Conservation (phyloP, 495 filamentous ascomycete species). For the Penicillium dipodomyicola region DNA sequence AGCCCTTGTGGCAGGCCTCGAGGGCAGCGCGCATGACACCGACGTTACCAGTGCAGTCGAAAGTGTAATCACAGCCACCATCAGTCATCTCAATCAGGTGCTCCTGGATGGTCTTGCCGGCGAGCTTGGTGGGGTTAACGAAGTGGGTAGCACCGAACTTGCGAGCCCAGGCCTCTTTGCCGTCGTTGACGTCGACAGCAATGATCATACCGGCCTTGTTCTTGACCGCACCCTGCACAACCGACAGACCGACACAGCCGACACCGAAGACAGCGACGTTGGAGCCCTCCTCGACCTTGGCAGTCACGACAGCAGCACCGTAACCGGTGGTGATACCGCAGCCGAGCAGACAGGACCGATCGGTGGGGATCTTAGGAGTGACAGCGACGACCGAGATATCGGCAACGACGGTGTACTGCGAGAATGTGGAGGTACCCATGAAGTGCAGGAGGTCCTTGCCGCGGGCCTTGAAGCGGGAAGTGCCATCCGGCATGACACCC, state of each 20-base stretch:
- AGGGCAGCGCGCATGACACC: slow-evolving; percentile 93
- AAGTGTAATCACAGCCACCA: slow-evolving; percentile 97
- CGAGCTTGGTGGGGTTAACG: slow-evolving; percentile 84
- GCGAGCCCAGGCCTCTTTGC: slow-evolving; percentile 85
- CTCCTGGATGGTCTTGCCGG: slow-evolving; percentile 76
- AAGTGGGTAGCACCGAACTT: slow-evolving; percentile 98
- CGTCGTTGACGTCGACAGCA: slow-evolving; percentile 89
- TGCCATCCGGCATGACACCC: slow-evolving; percentile 97
- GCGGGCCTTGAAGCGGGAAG: slow-evolving; percentile 89
- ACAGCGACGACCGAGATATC: slow-evolving; percentile 98
- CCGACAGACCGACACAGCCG: slow-evolving; percentile 90
- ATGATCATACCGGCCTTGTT: slow-evolving; percentile 88
- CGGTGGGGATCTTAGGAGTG: slow-evolving; percentile 86
- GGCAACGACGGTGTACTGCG: slow-evolving; percentile 96
- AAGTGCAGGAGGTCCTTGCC: slow-evolving; percentile 95
- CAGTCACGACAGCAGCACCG: slow-evolving; percentile 90
- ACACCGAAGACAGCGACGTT: slow-evolving; percentile 95
- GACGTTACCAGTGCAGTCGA: slow-evolving; percentile 98
- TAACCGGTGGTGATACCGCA: slow-evolving; percentile 99
- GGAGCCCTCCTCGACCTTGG: slow-evolving; percentile 82
- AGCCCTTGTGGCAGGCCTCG: slow-evolving; percentile 98
- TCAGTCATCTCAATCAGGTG: slow-evolving; percentile 98
- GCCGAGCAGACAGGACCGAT: slow-evolving; percentile 90
- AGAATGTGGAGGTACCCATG: slow-evolving; percentile 99
- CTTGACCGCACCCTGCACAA: slow-evolving; percentile 92